Percentiles rank a stretch among this genome's conserved stretches.
Conservation (phyloP, 129 eudicot species). For the Chrysanthemum seticuspe region DNA sequence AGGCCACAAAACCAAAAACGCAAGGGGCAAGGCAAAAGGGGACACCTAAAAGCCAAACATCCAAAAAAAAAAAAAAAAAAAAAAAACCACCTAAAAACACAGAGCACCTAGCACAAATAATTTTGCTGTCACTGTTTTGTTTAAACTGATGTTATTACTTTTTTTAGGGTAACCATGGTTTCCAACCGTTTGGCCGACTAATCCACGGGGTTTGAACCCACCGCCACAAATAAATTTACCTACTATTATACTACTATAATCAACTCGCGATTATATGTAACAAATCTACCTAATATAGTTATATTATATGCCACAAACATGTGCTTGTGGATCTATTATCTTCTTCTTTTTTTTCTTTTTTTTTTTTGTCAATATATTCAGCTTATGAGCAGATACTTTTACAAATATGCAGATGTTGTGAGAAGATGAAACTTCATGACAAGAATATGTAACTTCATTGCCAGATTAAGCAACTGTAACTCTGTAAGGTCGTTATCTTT, state of each 20-base stretch:
- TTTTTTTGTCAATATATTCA: not conserved
- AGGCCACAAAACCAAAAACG: too few relatives aligned
- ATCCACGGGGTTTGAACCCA: too few relatives aligned
- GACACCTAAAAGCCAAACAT: too few relatives aligned
- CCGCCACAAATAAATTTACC: too few relatives aligned
- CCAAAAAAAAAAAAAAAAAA: too few relatives aligned
- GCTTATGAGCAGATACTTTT: not conserved
- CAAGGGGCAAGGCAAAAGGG: too few relatives aligned
- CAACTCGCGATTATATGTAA: not conserved
- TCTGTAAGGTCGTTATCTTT: not conserved
- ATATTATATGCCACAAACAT: not conserved
- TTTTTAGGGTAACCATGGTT: too few relatives aligned
- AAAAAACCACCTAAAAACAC: too few relatives aligned
- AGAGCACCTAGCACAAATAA: too few relatives aligned
- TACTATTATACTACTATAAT: not conserved
- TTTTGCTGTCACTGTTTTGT: not conserved
- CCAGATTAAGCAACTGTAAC: not conserved
- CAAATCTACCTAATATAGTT: not conserved
- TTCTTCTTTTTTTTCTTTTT: not conserved
- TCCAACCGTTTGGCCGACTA: too few relatives aligned
- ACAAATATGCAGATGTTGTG: not conserved
- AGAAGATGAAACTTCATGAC: conserved; percentile 6
- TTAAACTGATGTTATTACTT: not conserved
- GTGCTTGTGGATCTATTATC: not conserved
- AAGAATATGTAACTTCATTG: conserved; percentile 16